Base-by-base conservation (phyloP, 129 eudicot genomes). In the Flaveria linearis region DNA sequence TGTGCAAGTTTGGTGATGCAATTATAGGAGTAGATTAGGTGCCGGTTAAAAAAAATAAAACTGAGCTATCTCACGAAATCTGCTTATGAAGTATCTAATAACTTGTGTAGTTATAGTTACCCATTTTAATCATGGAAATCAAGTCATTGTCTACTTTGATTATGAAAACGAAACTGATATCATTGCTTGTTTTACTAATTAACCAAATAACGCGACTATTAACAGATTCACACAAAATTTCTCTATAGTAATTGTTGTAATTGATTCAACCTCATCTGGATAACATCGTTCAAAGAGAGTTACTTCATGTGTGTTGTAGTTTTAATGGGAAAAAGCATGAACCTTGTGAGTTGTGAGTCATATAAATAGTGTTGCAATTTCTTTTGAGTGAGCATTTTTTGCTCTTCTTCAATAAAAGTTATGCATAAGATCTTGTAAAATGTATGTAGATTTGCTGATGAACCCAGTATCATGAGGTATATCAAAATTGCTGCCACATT, bases 401-500 rank as follows among this genome's bases (percentile, higher is more conserved):
- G 46, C 6, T 72, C 30, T 55, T 63, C 4, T 15, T 47, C 13
- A 3, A 13, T 61, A 11, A 49, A 60, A 58, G 33, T 49, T 57
- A 39, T 45, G 25, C 46, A 28, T 26, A 61, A 61, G 20, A 33
- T 64, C 36, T 57, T 12, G 9, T 36, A 78, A 1, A 70, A 47
- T 77, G 65, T 66, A 33, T 82, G 86, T 73, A 92, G 98, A 77
- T 90, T 66, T 85, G 85, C 88, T 1, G 82, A 85, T 76, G 96
- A 92, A 73, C 91, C 96, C 6, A 92, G 86, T 82, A 92, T 92
- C 74, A 74, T 88, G 93, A 83, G 76, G 86, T 90, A 92, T 62
- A 86, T 90, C 75, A 90, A 92, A 81, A 90, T 92, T 60, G 96
- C 98, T 72, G 92, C 96, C 30, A 71, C 85, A 39, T 84, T 92